Evolutionary conservation across 2,329 filamentous ascomycete species (phyloP), one percentile per base, ranked within the genome.

Genomic region (Fusarium metavorans): DNA sequence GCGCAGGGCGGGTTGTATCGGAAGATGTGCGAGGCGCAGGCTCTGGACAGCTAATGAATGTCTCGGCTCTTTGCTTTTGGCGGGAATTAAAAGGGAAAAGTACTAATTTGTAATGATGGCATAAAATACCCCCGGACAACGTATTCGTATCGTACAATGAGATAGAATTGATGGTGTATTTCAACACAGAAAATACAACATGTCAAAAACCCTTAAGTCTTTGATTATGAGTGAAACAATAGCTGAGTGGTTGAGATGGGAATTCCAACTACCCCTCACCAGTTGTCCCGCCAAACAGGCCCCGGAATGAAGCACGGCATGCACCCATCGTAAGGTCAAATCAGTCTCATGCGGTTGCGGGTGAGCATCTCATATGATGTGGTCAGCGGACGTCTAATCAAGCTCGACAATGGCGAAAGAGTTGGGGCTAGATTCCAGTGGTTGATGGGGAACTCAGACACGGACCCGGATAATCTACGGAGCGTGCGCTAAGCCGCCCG

Each of bases 21-120:
- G 75, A 83, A 87, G 69, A 88, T 89, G 87, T 86, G 85, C 64
- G 80, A 85, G 78, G 81, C 80, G 43, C 82, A 85, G 60, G 81
- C 80, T 60, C 72, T 83, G 35, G 82, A 83, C 35, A 78, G 72
- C 56, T 79, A 70, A 61, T 32, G 32, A 70, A 61, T 32, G 32
- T 32, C 32, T 32, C 7, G 16, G 7, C 20, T 39, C 39, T 30
- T 16, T 63, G 30, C 37, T 32, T 50, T 35, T 16, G 23, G n/a
- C 32, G 10, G 8, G 14, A 11, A 58, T 32, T 18, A 34, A n/a
- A 35, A 23, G 35, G 20, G 20, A 50, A 60, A 68, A 66, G 39
- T 45, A 16, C 25, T 67, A 71, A 35, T 68, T 35, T 34, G 62
- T 73, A 70, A 74, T 75, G 32, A 67, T 58, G 54, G 62, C 41